Evolutionary conservation across 495 filamentous ascomycete genomes (phyloP).

Genomic region (Saxophila tyrrhenica): DNA sequence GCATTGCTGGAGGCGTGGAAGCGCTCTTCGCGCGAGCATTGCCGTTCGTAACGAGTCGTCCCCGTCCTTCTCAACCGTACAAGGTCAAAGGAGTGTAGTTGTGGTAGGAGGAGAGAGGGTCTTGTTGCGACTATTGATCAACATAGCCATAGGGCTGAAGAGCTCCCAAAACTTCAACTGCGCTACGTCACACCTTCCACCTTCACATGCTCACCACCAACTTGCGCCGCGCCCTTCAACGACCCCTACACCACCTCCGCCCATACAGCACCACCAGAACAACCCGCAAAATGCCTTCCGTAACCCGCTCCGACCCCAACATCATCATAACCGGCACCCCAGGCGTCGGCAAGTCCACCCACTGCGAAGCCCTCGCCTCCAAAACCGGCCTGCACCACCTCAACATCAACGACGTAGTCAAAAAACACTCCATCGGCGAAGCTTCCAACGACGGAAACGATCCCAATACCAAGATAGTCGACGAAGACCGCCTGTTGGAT

Average conservation of each 20-base stretch:
- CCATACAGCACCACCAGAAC: neutral
- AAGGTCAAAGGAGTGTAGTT: neutral
- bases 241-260: neutral
- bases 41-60: neutral
- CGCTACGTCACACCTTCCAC: neutral
- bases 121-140: too few relatives aligned
- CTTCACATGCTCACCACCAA: neutral
- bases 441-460: conserved; percentile 39
- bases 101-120: too few relatives aligned
- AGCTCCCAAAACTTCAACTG: neutral
- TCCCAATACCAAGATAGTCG: conserved; percentile 79
- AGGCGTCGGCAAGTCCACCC: conserved; percentile 87
- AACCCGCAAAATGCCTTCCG: neutral
- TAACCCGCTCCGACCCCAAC: conserved; percentile 58
- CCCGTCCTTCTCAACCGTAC: too few relatives aligned
- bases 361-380: conserved; percentile 67
- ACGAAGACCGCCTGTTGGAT: conserved; percentile 90
- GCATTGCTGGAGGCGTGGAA: neutral
- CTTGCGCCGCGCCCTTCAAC: neutral
- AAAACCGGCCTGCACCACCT: conserved; percentile 68
- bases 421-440: conserved; percentile 46
- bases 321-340: conserved; percentile 93
- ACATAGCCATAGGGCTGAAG: neutral
- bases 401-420: conserved; percentile 81
- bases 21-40: conserved; percentile 9